Conservation (phyloP, 352 stramenopile genomes). For the Pythium diclinum region DNA sequence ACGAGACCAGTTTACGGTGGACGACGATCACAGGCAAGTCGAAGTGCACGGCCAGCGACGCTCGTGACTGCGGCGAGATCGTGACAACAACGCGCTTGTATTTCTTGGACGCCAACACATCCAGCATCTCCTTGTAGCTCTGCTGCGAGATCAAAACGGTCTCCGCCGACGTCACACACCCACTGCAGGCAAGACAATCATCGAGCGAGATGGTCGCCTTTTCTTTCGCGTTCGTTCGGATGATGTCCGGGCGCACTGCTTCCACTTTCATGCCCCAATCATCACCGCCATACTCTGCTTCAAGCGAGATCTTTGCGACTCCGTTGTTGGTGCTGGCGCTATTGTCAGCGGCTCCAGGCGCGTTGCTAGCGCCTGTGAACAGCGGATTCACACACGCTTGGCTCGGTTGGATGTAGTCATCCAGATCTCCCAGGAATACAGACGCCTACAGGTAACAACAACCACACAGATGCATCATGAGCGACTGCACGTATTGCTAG, state of each 20-base stretch:
- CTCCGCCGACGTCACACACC: slow-evolving; percentile 97
- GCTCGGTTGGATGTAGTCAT: slow-evolving; percentile 94
- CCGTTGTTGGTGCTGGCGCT: slow-evolving; percentile 21
- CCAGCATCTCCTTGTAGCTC: slow-evolving; percentile 88
- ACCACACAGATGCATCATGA: not conserved
- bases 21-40: slow-evolving; percentile 53
- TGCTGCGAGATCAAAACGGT: slow-evolving; percentile 97
- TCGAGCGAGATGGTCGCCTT: slow-evolving; percentile 93
- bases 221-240: slow-evolving; percentile 67
- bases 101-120: slow-evolving; percentile 42
- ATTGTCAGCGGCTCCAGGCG: slow-evolving; percentile 7
- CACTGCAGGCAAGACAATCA: slow-evolving; percentile 96
- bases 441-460: slow-evolving; percentile 52
- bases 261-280: slow-evolving; percentile 45
- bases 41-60: slow-evolving; percentile 85
- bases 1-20: slow-evolving; percentile 73
- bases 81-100: slow-evolving; percentile 80
- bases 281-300: slow-evolving; percentile 63
- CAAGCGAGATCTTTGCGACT: slow-evolving; percentile 70
- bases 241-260: slow-evolving; percentile 66
- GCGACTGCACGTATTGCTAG: not conserved
- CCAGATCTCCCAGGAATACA: slow-evolving; percentile 91
- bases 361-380: slow-evolving; percentile 59
- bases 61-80: slow-evolving; percentile 85
- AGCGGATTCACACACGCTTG: slow-evolving; percentile 94